Percentiles rank a stretch among this genome's conserved stretches.
Evolutionary conservation across 495 filamentous ascomycete species (phyloP).

Genomic region (Penicillium malachiteum): DNA sequence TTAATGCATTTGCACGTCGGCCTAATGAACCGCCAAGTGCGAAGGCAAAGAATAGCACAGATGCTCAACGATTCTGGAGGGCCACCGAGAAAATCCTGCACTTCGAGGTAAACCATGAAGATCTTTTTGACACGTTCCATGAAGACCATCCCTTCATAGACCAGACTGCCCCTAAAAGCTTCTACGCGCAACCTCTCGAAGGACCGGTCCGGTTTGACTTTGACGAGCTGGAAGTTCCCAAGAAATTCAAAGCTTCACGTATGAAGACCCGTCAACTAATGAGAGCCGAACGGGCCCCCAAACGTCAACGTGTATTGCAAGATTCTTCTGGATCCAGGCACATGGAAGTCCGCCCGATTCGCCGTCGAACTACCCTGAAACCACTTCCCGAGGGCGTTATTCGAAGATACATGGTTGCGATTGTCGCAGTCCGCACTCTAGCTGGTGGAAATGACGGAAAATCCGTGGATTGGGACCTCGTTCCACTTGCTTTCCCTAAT

Average conservation of each 20-base stretch:
- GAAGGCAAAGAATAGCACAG: constrained; percentile 2
- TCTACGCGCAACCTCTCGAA: constrained; percentile 32
- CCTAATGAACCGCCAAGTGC: not conserved
- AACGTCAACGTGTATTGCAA: not conserved
- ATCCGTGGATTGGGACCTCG: constrained; percentile 71
- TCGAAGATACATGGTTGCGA: constrained; percentile 59
- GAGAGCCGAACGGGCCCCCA: not conserved
- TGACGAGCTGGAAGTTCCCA: constrained; percentile 12
- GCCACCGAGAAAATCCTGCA: constrained; percentile 30
- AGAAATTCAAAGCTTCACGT: too few species aligned
- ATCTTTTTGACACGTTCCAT: constrained; percentile 24
- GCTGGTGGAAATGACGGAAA: constrained; percentile 67
- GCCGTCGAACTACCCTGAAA: constrained; percentile 24
- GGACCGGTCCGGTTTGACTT: constrained; percentile 36
- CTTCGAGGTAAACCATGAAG: constrained; percentile 40
- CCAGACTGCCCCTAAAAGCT: constrained; percentile 31
- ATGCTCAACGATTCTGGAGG: constrained; percentile 18
- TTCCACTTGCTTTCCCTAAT: constrained; percentile 64
- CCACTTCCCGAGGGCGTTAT: constrained; percentile 26
- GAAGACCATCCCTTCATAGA: constrained; percentile 32
- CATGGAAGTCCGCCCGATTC: constrained; percentile 1
- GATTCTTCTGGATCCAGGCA: not conserved
- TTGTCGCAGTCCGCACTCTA: constrained; percentile 70
- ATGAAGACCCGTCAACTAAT: not conserved
- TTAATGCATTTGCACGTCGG: constrained; percentile 11